These are phyloP conservation scores for Neopestalotiopsis sp. DNA, from an alignment of 2,329 filamentous ascomycete species.

Conservation along the genomic window DNA sequence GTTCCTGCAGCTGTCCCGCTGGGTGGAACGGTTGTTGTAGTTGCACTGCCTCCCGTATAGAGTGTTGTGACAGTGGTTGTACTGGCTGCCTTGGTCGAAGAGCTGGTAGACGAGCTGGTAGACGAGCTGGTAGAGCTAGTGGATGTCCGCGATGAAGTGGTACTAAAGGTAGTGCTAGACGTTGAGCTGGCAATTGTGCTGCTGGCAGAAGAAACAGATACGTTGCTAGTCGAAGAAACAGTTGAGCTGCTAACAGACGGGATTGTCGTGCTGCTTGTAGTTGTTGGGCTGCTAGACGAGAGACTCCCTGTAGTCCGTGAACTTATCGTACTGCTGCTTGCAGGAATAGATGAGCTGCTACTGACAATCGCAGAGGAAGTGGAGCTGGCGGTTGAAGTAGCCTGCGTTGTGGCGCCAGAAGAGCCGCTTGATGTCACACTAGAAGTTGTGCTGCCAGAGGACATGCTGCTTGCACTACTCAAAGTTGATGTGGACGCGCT, in stretches of 20 bases:
- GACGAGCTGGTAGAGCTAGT: not conserved
- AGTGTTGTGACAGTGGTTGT: not conserved
- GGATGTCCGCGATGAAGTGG: not conserved
- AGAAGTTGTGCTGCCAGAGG: not conserved
- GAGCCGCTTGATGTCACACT: not conserved
- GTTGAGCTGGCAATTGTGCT: not conserved
- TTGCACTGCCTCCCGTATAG: not conserved
- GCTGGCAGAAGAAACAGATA: not conserved
- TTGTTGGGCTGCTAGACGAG: not conserved
- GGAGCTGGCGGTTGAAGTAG: not conserved
- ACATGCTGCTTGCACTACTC: not conserved
- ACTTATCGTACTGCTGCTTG: not conserved
- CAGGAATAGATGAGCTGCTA: not conserved
- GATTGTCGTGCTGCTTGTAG: not conserved
- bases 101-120: not conserved
- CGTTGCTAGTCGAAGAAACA: not conserved
- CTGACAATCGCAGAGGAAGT: not conserved
- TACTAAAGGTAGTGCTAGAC: not conserved
- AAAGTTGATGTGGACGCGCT: not conserved
- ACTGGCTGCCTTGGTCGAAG: not conserved
- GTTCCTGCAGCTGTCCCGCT: constrained; percentile 1
- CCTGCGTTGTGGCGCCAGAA: not conserved
- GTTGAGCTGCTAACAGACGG: not conserved
- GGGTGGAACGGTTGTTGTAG: constrained; percentile 10
- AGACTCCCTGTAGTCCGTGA: not conserved